Evolutionary conservation across 495 filamentous ascomycete genomes (phyloP).

Genomic region (Neurospora sp.): DNA sequence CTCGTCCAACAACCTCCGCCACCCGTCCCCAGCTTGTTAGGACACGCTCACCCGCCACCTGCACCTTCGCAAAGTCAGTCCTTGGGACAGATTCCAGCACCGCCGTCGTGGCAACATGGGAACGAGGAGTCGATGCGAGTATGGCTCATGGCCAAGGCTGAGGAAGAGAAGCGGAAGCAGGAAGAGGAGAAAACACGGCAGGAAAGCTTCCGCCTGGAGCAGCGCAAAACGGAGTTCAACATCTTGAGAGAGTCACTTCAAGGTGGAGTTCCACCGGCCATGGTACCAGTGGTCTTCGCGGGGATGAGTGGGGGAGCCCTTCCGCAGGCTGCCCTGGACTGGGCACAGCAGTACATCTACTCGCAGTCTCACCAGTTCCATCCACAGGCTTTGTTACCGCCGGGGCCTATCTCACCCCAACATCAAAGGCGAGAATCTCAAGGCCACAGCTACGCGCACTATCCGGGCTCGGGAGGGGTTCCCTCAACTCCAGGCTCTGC

Average conservation of each 20-base stretch:
- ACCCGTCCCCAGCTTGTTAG: constrained; percentile 17
- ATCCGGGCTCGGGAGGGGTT: constrained; percentile 30
- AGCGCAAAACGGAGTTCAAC: constrained; percentile 66
- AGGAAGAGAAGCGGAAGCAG: constrained; percentile 80
- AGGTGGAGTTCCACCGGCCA: constrained; percentile 71
- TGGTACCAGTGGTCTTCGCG: constrained; percentile 85
- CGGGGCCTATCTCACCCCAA: constrained; percentile 35
- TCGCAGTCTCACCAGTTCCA: constrained; percentile 41
- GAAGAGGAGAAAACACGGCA: constrained; percentile 86
- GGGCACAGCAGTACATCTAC: constrained; percentile 60
- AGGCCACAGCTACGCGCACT: constrained; percentile 28
- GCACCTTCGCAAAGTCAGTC: constrained; percentile 29
- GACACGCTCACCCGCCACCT: constrained; percentile 26
- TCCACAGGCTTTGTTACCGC: constrained; percentile 41
- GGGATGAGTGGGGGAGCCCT: constrained; percentile 62
- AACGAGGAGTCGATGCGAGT: constrained; percentile 71
- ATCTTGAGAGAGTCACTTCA: constrained; percentile 74
- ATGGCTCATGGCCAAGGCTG: constrained; percentile 73
- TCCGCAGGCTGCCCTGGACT: constrained; percentile 50
- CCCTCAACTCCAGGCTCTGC: constrained; percentile 37
- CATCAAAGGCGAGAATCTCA: constrained; percentile 36
- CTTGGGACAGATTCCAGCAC: constrained; percentile 52
- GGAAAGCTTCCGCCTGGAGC: constrained; percentile 65
- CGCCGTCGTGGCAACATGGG: constrained; percentile 62
- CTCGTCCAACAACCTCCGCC: constrained; percentile 9